These are phyloP conservation scores for Calonectria hawksworthii DNA, from an alignment of 2,329 filamentous ascomycete species.

Conservation along the genomic window DNA sequence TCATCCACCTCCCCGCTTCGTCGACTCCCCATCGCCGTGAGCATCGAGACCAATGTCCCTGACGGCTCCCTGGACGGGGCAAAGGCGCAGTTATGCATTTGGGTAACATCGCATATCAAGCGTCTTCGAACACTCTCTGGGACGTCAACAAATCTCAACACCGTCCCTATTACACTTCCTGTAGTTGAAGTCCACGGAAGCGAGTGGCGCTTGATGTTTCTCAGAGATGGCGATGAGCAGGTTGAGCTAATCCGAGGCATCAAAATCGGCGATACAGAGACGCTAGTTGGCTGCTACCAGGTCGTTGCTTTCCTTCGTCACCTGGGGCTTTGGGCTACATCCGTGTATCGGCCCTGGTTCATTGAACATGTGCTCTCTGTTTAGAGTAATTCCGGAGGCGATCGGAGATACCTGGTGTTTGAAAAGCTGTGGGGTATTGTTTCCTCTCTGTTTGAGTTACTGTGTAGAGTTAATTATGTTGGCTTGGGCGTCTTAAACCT, in stretches of 20 bases:
- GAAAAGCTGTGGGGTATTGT: no score
- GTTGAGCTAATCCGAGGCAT: conserved; percentile 7
- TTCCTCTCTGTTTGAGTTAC: no score
- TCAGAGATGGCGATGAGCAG: background rate
- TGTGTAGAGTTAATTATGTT: no score
- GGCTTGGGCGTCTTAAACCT: no score
- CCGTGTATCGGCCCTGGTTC: conserved; percentile 11
- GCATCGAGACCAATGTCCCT: conserved; percentile 15
- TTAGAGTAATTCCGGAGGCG: no score
- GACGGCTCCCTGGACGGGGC: background rate
- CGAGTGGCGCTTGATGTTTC: conserved; percentile 19
- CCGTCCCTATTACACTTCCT: background rate
- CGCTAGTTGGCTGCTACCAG: conserved; percentile 11
- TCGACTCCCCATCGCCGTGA: conserved; percentile 22
- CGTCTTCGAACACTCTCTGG: conserved; percentile 7
- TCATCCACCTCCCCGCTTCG: conserved; percentile 14
- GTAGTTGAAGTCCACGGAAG: conserved; percentile 16
- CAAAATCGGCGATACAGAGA: conserved; percentile 21
- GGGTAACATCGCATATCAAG: conserved; percentile 20
- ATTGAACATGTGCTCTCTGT: background rate
- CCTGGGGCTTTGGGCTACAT: conserved; percentile 13
- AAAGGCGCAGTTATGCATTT: conserved; percentile 12
- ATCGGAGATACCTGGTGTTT: no score
- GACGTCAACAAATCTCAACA: background rate
- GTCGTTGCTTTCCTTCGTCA: conserved; percentile 17